Percentiles rank a stretch among this genome's conserved stretches.
These are phyloP conservation scores for Santalum album DNA, from an alignment of 164 flowering plant species.

Conservation along the genomic window DNA sequence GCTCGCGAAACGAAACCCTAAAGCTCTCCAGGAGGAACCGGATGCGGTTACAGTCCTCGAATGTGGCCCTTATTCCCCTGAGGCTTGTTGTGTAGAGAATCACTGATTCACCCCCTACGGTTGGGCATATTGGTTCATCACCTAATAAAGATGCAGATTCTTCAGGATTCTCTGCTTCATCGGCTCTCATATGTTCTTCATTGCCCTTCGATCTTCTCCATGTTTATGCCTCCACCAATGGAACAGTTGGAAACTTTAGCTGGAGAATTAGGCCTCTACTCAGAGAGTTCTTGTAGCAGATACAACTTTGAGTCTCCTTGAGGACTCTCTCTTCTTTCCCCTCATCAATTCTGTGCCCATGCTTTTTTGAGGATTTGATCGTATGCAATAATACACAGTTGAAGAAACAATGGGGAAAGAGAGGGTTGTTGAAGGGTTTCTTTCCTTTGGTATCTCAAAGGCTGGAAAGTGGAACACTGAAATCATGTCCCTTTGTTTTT, in stretches of 20 bases:
- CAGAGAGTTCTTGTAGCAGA: constrained; percentile 36
- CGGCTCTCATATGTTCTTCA: constrained; percentile 12
- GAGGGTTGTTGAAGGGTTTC: neutral
- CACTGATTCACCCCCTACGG: constrained; percentile 53
- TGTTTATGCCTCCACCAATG: constrained; percentile 14
- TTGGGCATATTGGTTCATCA: constrained; percentile 62
- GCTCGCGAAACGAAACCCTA: constrained; percentile 36
- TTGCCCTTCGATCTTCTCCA: constrained; percentile 1
- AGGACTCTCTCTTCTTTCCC: constrained; percentile 12
- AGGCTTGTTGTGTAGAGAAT: constrained; percentile 74
- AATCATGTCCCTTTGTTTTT: constrained; percentile 9
- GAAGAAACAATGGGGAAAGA: neutral
- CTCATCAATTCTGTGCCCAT: too few species aligned
- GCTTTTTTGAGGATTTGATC: neutral
- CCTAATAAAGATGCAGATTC: constrained; percentile 28
- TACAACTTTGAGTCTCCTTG: constrained; percentile 67
- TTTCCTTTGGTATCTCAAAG: constrained; percentile 10
- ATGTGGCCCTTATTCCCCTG: constrained; percentile 70
- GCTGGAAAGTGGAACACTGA: constrained; percentile 11
- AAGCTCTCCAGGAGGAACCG: constrained; percentile 51
- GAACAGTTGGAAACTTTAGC: constrained; percentile 7
- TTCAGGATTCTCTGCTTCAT: constrained; percentile 26
- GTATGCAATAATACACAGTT: neutral
- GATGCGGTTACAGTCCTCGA: constrained; percentile 54
- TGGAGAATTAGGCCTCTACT: constrained; percentile 55